phyloP scores from a whole-genome alignment of 352 stramenopile species.

The Pythium brassicae region DNA sequence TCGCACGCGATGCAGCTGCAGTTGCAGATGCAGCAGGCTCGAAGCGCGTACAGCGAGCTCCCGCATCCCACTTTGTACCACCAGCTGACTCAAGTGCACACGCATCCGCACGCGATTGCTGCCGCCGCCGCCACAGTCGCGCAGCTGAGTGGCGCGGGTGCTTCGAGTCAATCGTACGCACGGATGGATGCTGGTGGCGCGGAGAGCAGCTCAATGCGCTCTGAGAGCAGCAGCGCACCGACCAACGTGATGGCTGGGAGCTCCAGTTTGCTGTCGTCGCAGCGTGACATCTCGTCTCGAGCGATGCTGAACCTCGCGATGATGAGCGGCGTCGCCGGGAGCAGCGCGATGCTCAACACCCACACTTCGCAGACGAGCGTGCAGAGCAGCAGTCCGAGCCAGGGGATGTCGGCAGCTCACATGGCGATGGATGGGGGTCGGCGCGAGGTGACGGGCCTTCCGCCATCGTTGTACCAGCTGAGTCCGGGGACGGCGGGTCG shows the following conservation, averaged over 20 bases:
- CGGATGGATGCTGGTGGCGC: constrained; percentile 13
- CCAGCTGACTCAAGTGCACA: constrained; percentile 36
- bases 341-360: constrained; percentile 5
- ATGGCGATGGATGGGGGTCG: constrained; percentile 2
- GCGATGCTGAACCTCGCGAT: constrained; percentile 57
- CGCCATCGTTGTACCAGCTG: constrained; percentile 12
- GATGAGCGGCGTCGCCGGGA: constrained; percentile 31
- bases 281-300: constrained; percentile 40
- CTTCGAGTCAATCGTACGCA: constrained; percentile 23
- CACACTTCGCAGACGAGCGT: constrained; percentile 13
- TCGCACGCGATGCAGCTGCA: constrained; percentile 66
- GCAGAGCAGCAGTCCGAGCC: constrained; percentile 11
- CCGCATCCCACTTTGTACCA: constrained; percentile 50
- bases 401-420: constrained; percentile 4
- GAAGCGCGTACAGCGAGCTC: constrained; percentile 40
- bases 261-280: constrained; percentile 18
- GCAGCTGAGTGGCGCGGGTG: constrained; percentile 24
- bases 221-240: constrained; percentile 2
- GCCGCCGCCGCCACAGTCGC: constrained; percentile 8
- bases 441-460: constrained; percentile 1
- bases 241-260: constrained; percentile 14
- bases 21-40: constrained; percentile 38
- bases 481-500: constrained; percentile 2
- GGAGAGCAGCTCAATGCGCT: constrained; percentile 7
- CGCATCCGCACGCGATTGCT: constrained; percentile 24